phyloP scores from a whole-genome alignment of 805 yeast genomes.

The Jamesozyma rosinii region DNA sequence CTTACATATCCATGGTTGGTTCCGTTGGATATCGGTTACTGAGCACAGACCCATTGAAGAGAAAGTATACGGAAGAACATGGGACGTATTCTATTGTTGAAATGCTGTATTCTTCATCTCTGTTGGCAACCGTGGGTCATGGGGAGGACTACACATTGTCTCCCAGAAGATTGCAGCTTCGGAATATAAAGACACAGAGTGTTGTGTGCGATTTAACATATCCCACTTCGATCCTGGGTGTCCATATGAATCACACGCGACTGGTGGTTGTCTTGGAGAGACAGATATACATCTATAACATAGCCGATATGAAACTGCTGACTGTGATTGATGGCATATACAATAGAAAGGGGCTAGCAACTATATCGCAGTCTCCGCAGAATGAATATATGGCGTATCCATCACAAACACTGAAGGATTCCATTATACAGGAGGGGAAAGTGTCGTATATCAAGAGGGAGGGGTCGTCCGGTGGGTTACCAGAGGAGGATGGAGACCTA shows the following conservation, averaged over 20 bases:
- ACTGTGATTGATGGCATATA: slow-evolving; percentile 21
- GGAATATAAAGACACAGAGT: slow-evolving; percentile 58
- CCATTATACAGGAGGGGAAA: neutral
- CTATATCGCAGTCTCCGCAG: slow-evolving; percentile 46
- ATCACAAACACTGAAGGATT: slow-evolving; percentile 51
- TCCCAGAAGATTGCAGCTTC: slow-evolving; percentile 71
- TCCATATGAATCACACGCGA: slow-evolving; percentile 56
- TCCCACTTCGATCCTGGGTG: slow-evolving; percentile 49
- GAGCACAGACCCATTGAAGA: slow-evolving; percentile 58
- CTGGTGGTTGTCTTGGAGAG: slow-evolving; percentile 52
- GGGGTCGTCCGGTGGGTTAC: neutral
- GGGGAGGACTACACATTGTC: slow-evolving; percentile 59
- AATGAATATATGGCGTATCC: slow-evolving; percentile 61
- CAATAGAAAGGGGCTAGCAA: slow-evolving; percentile 47
- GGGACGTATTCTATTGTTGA: slow-evolving; percentile 59
- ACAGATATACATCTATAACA: slow-evolving; percentile 62
- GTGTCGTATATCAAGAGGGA: neutral
- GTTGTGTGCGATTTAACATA: slow-evolving; percentile 62
- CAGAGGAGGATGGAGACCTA: neutral
- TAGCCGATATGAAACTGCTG: slow-evolving; percentile 55
- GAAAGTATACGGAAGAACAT: slow-evolving; percentile 35
- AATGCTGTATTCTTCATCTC: slow-evolving; percentile 62
- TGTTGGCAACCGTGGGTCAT: slow-evolving; percentile 58
- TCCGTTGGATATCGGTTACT: slow-evolving; percentile 53
- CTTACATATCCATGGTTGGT: slow-evolving; percentile 61